Percentiles rank a stretch among this genome's conserved stretches.
These are phyloP conservation scores for Fusarium globosum DNA, from an alignment of 2,329 filamentous ascomycete genomes.

Conservation along the genomic window DNA sequence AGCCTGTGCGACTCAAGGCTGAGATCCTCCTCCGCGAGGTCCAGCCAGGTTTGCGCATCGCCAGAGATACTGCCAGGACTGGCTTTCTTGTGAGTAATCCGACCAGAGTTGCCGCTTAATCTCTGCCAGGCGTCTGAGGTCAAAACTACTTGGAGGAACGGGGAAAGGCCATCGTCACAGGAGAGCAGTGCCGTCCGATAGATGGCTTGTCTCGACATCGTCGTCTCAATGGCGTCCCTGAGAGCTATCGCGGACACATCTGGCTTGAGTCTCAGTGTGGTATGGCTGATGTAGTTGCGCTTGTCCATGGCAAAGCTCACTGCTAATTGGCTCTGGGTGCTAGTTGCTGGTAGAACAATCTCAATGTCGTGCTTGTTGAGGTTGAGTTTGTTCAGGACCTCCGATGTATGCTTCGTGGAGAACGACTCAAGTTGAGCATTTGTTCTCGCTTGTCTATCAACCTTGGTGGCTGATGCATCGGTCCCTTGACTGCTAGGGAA, in stretches of 20 bases:
- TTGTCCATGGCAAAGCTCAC: constrained; percentile 24
- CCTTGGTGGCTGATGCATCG: accelerated
- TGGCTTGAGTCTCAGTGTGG: background rate
- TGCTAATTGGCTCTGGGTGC: constrained; percentile 19
- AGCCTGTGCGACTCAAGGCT: background rate
- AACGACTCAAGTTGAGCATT: background rate
- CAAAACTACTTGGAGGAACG: background rate
- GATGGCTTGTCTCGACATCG: constrained; percentile 6
- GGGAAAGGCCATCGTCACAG: constrained; percentile 6
- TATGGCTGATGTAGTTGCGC: constrained; percentile 23
- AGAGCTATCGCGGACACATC: background rate
- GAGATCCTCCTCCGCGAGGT: background rate
- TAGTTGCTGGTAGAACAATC: constrained; percentile 10
- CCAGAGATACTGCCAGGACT: accelerated
- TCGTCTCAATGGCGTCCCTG: background rate
- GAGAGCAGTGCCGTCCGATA: constrained; percentile 10
- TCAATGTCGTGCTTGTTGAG: background rate
- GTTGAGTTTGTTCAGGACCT: background rate
- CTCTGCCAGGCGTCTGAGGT: background rate
- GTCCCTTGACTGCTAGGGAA: background rate
- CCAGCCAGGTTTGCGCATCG: background rate
- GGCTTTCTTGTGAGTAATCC: background rate
- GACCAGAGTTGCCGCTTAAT: accelerated
- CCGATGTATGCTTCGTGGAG: background rate
- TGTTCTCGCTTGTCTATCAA: background rate